These are phyloP conservation scores for Picea mariana DNA, from an alignment of 83 land plant genomes.

Conservation along the genomic window DNA sequence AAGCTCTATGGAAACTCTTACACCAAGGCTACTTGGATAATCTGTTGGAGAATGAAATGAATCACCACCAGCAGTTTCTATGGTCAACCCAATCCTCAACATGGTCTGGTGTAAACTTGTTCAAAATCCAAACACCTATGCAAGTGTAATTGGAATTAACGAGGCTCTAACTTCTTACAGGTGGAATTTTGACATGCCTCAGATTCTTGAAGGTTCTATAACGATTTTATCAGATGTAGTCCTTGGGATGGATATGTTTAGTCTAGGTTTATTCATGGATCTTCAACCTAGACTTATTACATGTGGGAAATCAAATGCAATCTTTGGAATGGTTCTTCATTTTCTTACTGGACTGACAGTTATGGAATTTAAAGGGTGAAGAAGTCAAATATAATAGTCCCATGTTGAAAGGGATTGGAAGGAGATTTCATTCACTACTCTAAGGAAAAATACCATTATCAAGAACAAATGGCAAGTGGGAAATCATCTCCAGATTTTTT, in stretches of 20 bases:
- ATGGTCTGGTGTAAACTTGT: constrained; percentile 13
- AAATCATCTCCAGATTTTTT: too few relatives aligned
- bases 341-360: too few relatives aligned
- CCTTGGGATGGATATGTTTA: constrained; percentile 56
- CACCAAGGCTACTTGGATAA: background rate
- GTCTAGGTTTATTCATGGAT: too few relatives aligned
- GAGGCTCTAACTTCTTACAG: constrained; percentile 15
- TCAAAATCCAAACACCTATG: constrained; percentile 13
- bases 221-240: constrained; percentile 56
- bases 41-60: background rate
- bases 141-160: constrained; percentile 7
- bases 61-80: background rate
- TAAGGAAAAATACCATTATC: too few relatives aligned
- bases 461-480: too few relatives aligned
- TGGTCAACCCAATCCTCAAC: constrained; percentile 10
- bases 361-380: too few relatives aligned
- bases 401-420: too few relatives aligned
- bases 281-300: too few relatives aligned
- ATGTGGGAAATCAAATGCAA: too few relatives aligned
- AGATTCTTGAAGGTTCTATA: constrained; percentile 58
- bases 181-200: constrained; percentile 63
- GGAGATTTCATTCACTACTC: too few relatives aligned
- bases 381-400: too few relatives aligned
- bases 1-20: background rate
- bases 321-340: too few relatives aligned